These are phyloP conservation scores for Ophiocordyceps camponoti-floridani DNA, from an alignment of 2,329 filamentous ascomycete genomes.

Conservation along the genomic window DNA sequence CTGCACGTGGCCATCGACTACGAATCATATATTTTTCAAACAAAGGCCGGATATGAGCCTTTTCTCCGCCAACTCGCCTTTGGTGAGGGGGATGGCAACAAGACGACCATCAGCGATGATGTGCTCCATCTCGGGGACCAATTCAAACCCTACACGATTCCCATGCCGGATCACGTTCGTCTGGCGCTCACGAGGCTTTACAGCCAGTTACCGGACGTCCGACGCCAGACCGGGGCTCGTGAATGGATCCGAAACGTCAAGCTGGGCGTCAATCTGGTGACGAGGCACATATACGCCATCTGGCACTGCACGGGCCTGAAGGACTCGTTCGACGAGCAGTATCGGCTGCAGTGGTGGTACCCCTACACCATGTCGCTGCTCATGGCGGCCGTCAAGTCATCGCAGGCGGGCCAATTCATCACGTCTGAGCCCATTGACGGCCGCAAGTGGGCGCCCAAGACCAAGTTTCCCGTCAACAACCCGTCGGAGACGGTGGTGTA, in stretches of 20 bases:
- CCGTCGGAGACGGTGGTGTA: conserved; percentile 3
- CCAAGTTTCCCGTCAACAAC: conserved; percentile 3
- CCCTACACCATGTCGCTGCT: conserved; percentile 15
- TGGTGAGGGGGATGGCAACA: conserved; percentile 8
- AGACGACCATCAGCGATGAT: conserved; percentile 8
- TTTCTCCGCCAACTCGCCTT: conserved; percentile 17
- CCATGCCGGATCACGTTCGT: conserved; percentile 14
- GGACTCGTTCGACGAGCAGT: conserved; percentile 12
- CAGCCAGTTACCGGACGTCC: conserved; percentile 10
- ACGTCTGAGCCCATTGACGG: conserved; percentile 12
- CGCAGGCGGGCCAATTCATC: conserved; percentile 8
- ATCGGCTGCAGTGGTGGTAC: conserved; percentile 19
- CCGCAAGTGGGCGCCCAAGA: conserved; percentile 11
- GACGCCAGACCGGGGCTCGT: conserved; percentile 9
- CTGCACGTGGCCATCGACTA: conserved; percentile 22
- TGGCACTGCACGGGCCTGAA: conserved; percentile 22
- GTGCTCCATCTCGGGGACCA: conserved; percentile 7
- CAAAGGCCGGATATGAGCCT: conserved; percentile 16
- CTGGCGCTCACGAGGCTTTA: conserved; percentile 12
- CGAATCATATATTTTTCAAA: conserved; percentile 21
- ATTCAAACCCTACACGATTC: conserved; percentile 13
- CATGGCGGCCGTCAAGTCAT: conserved; percentile 9
- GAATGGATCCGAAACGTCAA: conserved; percentile 14
- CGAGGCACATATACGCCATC: conserved; percentile 16
- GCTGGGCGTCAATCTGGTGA: conserved; percentile 19